Evolutionary conservation across 441 rosid genomes (phyloP).

Genomic region (Brassica balearica): DNA sequence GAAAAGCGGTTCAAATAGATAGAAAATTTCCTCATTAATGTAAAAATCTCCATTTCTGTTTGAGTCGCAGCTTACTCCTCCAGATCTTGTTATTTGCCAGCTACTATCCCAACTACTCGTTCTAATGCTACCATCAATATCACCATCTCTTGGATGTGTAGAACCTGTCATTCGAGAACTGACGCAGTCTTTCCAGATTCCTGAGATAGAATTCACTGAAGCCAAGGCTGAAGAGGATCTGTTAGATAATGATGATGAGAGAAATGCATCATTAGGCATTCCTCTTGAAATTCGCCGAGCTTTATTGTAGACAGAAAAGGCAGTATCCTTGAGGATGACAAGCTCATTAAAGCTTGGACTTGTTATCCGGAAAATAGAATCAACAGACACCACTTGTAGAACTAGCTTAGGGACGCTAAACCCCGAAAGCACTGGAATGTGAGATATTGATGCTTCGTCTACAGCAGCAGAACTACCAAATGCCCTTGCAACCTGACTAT

Average conservation of each 20-base stretch:
- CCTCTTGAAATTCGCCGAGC: slow-evolving; percentile 93
- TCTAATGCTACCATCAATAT: slow-evolving; percentile 82
- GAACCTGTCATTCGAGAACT: slow-evolving; percentile 87
- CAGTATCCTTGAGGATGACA: slow-evolving; percentile 90
- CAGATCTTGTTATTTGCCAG: slow-evolving; percentile 87
- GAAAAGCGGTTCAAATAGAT: slow-evolving; percentile 97
- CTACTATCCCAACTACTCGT: slow-evolving; percentile 84
- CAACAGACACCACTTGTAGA: slow-evolving; percentile 94
- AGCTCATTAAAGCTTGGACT: slow-evolving; percentile 90
- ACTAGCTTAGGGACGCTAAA: slow-evolving; percentile 89
- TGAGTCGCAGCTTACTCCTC: slow-evolving; percentile 82
- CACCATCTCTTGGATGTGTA: slow-evolving; percentile 89
- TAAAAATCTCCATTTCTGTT: slow-evolving; percentile 80
- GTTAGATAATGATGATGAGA: slow-evolving; percentile 64
- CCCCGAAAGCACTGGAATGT: slow-evolving; percentile 87
- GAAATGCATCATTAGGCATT: slow-evolving; percentile 61
- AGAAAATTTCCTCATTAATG: slow-evolving; percentile 73
- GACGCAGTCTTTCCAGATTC: slow-evolving; percentile 94
- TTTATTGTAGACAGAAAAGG: slow-evolving; percentile 96
- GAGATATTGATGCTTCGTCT: slow-evolving; percentile 91
- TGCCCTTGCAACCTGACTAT: slow-evolving; percentile 88
- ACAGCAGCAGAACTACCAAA: slow-evolving; percentile 86
- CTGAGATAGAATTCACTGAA: slow-evolving; percentile 70
- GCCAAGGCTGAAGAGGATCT: slow-evolving; percentile 76
- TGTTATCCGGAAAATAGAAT: slow-evolving; percentile 93